Percentiles rank a stretch among this genome's conserved stretches.
Evolutionary conservation across 2,329 filamentous ascomycete genomes (phyloP).

Genomic region (Emergomyces orientalis): DNA sequence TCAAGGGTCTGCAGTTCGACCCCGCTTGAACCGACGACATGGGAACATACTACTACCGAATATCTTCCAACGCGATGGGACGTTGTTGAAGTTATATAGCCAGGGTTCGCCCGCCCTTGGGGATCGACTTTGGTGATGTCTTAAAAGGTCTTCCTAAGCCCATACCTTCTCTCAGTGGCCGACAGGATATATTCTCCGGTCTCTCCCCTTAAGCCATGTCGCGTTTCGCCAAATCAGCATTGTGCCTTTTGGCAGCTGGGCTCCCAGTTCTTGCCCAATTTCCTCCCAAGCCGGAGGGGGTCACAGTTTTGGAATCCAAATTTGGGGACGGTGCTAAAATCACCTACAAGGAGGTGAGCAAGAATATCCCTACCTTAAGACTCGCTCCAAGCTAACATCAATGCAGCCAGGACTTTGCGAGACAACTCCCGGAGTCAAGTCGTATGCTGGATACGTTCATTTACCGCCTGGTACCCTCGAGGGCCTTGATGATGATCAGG

Average conservation of each 20-base stretch:
- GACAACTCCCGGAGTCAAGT: conserved; percentile 45
- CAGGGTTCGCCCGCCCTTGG: not conserved
- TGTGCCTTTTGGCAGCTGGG: conserved; percentile 1
- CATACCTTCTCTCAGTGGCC: not conserved
- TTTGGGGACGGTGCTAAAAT: conserved; percentile 40
- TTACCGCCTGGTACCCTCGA: conserved; percentile 13
- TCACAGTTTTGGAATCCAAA: conserved; percentile 32
- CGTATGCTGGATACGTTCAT: conserved; percentile 17
- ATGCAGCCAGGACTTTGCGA: conserved; percentile 44
- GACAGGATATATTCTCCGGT: not conserved
- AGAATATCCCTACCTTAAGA: not conserved
- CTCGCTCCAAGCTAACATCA: not conserved
- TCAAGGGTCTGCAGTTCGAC: not conserved
- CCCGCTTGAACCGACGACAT: not conserved
- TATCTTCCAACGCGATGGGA: not conserved
- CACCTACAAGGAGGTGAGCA: conserved; percentile 44
- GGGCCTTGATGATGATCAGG: conserved; percentile 12
- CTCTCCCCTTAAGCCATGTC: conserved; percentile 1
- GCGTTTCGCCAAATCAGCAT: conserved; percentile 1
- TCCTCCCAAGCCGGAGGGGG: conserved; percentile 29
- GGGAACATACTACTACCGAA: not conserved
- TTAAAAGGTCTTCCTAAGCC: not conserved
- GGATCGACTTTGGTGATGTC: not conserved
- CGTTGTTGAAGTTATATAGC: not conserved
- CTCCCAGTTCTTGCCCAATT: conserved; percentile 17